phyloP scores from a whole-genome alignment of 73 alveolate species.

The Diophrys sp. region DNA sequence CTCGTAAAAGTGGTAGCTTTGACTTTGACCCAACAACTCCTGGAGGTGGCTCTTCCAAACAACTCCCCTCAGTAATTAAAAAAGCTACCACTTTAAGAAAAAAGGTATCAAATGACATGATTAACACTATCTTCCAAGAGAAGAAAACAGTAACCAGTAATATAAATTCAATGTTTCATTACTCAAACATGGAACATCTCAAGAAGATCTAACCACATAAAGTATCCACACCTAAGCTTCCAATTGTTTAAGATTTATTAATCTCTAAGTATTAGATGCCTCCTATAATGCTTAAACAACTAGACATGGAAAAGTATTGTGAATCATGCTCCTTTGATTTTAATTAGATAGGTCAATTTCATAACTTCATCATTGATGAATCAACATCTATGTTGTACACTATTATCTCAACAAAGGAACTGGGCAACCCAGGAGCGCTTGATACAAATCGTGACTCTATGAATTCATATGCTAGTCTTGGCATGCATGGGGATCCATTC shows the following conservation, averaged over 20 bases:
- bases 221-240: constrained; percentile 34
- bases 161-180: constrained; percentile 36
- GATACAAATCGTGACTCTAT: too few relatives aligned
- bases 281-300: constrained; percentile 6
- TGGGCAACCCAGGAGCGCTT: background rate
- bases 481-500: too few relatives aligned
- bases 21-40: background rate
- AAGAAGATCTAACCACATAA: constrained; percentile 17
- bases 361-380: constrained; percentile 23
- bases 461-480: too few relatives aligned
- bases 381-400: constrained; percentile 33
- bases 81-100: background rate
- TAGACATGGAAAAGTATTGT: constrained; percentile 33
- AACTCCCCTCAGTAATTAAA: background rate
- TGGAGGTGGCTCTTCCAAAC: background rate
- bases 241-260: background rate
- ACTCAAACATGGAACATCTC: constrained; percentile 25
- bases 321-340: constrained; percentile 8
- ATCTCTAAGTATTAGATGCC: constrained; percentile 16
- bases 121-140: background rate
- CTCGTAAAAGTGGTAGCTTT: background rate
- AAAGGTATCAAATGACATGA: background rate
- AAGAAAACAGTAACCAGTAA: constrained; percentile 16
- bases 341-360: background rate
- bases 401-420: background rate